Evolutionary conservation across 768 basidiomycete genomes (phyloP).

Genomic region (Mycena alexandri): DNA sequence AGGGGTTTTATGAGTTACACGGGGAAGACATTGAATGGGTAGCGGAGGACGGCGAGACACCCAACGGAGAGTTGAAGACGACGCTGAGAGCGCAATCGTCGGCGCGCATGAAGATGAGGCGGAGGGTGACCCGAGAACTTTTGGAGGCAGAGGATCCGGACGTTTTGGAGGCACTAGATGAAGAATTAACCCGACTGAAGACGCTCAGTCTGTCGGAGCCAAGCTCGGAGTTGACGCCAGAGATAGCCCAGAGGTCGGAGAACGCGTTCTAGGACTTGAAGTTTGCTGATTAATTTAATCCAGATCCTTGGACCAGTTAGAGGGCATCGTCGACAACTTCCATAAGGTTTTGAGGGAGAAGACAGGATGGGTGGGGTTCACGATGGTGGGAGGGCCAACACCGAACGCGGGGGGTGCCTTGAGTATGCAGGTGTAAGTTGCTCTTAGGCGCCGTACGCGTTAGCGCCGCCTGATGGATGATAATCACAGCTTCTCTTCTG

Average conservation of each 20-base stretch:
- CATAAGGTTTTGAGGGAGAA: background rate
- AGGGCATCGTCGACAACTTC: background rate
- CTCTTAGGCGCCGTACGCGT: background rate
- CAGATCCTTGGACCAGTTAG: conserved; percentile 8
- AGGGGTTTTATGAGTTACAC: background rate
- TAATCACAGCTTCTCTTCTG: conserved; percentile 2
- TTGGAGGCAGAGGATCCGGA: background rate
- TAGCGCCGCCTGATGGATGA: background rate
- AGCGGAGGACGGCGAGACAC: background rate
- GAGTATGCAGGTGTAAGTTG: conserved; percentile 9
- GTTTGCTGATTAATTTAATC: background rate
- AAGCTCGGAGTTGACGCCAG: no score
- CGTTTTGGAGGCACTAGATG: background rate
- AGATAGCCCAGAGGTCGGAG: no score
- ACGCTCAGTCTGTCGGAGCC: no score
- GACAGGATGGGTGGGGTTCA: conserved; percentile 10
- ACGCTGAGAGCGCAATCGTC: background rate
- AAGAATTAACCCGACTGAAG: no score
- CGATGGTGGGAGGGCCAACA: no score
- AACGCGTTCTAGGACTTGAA: no score
- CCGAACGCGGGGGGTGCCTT: background rate
- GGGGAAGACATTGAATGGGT: background rate
- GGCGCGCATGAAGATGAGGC: background rate
- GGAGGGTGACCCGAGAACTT: background rate
- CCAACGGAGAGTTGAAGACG: background rate